Conservation (phyloP, 495 filamentous ascomycete genomes). For the Lasiosphaeria hispida region DNA sequence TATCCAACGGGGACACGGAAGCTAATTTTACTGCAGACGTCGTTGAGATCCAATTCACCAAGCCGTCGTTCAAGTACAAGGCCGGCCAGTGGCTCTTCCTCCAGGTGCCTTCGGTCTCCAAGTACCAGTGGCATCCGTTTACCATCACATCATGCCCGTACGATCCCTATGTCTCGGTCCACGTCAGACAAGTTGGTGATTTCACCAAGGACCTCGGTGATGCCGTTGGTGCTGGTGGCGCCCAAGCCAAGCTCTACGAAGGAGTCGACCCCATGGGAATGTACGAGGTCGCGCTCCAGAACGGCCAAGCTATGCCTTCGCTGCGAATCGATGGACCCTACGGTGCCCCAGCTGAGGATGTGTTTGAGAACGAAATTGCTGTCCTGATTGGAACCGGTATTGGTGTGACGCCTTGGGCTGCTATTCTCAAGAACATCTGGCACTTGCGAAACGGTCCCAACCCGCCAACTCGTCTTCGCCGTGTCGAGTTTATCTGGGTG, state of each 20-base stretch:
- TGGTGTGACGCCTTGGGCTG: conserved; percentile 95
- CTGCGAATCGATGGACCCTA: conserved; percentile 95
- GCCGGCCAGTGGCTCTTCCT: conserved; percentile 97
- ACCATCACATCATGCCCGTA: conserved; percentile 98
- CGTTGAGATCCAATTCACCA: conserved; percentile 95
- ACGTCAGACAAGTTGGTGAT: conserved; percentile 94
- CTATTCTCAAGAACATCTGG: conserved; percentile 98
- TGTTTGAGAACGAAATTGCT: conserved; percentile 98
- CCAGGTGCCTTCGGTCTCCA: conserved; percentile 83
- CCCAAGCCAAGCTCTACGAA: conserved; percentile 82
- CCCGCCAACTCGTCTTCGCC: conserved; percentile 79
- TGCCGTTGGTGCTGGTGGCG: conserved; percentile 83
- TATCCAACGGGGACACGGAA: background rate
- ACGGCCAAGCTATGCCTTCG: conserved; percentile 83
- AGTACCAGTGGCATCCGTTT: conserved; percentile 96
- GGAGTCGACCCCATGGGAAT: conserved; percentile 90
- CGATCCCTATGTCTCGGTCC: conserved; percentile 89
- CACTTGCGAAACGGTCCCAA: conserved; percentile 84
- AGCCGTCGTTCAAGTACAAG: conserved; percentile 97
- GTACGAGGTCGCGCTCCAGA: conserved; percentile 96
- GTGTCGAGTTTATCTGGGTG: conserved; percentile 99
- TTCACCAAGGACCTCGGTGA: conserved; percentile 87
- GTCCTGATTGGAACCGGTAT: conserved; percentile 97
- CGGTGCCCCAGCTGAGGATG: conserved; percentile 92
- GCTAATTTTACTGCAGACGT: conserved; percentile 57